Evolutionary conservation across 73 alveolate species (phyloP), one percentile per base, ranked within the genome.

Genomic region (Paramecium pentaurelia): DNA sequence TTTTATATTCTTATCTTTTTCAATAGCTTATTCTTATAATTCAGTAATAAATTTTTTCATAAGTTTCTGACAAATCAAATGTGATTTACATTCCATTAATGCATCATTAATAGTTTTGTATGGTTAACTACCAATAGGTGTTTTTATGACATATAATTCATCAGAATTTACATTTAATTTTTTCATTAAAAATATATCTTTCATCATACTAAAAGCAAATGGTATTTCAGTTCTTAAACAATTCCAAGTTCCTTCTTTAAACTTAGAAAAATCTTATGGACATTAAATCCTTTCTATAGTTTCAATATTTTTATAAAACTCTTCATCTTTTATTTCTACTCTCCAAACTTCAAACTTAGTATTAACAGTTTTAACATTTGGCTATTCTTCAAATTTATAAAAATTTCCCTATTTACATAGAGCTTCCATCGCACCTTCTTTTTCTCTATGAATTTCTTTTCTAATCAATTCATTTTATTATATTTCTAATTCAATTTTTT

Each of bases 341-440:
- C 25, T 22, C 25, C 25, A 22, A 22, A 22, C 25, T 22, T 22
- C 25, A 22, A 22, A 22, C 25, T 22, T 22, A 22, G 25, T 22
- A 20, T 80, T 14, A 45, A 45, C 28, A 25, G 51, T 27, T 80
- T 80, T 44, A 6, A 80, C 47, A 42, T 80, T 11, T 44, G 5
- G 16, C 8, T 45, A 10, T 2, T 45, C 30, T 14, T 80, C 91
- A 47, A 80, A 80, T 8, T 80, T 27, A 27, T 25, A 22, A 47
- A 49, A 49, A n/a, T 80, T 49, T 25, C 77, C 75, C 22, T 4
- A 25, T 25, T 47, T 40, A 45, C 91, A 80, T 8, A 80, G 32
- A 18, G 91, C 91, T 49, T 80, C 91, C 44, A 80, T 49, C 1
- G 91, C 91, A 11, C 91, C 91, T n/a, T 80, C 91, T 45, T 28